Conservation (phyloP, 495 filamentous ascomycete species). For the Trichoderma reesei region DNA sequence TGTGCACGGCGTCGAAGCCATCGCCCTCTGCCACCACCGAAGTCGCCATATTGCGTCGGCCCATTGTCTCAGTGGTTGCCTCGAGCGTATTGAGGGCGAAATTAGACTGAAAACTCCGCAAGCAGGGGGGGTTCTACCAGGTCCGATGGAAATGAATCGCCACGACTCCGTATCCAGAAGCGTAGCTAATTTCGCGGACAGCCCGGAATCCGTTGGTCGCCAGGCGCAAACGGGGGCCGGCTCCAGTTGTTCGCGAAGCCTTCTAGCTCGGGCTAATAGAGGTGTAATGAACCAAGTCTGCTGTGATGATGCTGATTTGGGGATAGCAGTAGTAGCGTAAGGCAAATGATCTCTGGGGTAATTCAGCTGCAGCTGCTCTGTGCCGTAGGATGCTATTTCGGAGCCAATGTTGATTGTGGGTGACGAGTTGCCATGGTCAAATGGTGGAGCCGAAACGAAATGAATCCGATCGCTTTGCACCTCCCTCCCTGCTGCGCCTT, state of each 20-base stretch:
- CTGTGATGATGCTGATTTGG: conserved; percentile 2
- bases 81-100: neutral
- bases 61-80: neutral
- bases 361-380: neutral
- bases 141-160: neutral
- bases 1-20: neutral
- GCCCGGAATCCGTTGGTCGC: neutral
- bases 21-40: neutral
- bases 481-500: neutral
- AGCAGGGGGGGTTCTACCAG: conserved; percentile 2
- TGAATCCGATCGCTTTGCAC: neutral
- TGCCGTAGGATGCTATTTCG: neutral
- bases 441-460: conserved; percentile 1
- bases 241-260: neutral
- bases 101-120: neutral
- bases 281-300: neutral
- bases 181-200: neutral
- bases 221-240: neutral
- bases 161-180: neutral
- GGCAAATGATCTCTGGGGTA: neutral
- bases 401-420: neutral
- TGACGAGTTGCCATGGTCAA: neutral
- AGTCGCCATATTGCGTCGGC: neutral
- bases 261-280: neutral
- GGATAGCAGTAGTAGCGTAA: neutral